phyloP scores from a whole-genome alignment of 2,329 filamentous ascomycete species.

The Daldinia eschscholtzii region DNA sequence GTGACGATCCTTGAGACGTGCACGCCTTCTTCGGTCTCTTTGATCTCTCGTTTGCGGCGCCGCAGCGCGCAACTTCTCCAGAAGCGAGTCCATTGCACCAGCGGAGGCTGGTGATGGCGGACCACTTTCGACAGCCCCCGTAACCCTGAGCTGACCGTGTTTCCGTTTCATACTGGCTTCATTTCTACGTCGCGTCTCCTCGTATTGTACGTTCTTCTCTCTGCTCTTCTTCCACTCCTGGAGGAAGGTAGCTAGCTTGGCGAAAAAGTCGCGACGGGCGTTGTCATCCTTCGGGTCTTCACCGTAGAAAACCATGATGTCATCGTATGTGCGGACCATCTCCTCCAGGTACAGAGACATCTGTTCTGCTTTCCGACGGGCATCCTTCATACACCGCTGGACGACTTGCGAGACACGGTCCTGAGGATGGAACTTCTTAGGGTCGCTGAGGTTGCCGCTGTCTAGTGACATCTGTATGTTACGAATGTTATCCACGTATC shows the following conservation, averaged over 20 bases:
- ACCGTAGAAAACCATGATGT: slow-evolving; percentile 96
- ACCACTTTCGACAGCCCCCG: slow-evolving; percentile 58
- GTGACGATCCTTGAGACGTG: slow-evolving; percentile 89
- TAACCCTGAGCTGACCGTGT: slow-evolving; percentile 74
- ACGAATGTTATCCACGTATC: slow-evolving; percentile 93
- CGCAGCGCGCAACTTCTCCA: slow-evolving; percentile 94
- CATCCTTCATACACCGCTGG: slow-evolving; percentile 96
- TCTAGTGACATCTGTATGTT: slow-evolving; percentile 94
- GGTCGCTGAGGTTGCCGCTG: slow-evolving; percentile 92
- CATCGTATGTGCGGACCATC: slow-evolving; percentile 90
- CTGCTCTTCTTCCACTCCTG: slow-evolving; percentile 95
- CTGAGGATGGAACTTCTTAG: slow-evolving; percentile 97
- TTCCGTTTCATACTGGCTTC: slow-evolving; percentile 95
- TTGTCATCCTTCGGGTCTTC: slow-evolving; percentile 94
- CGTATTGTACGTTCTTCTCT: slow-evolving; percentile 88
- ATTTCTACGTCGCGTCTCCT: slow-evolving; percentile 86
- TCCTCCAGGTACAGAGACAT: slow-evolving; percentile 94
- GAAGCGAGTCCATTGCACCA: slow-evolving; percentile 93
- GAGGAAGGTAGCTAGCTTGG: slow-evolving; percentile 91
- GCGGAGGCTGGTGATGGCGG: slow-evolving; percentile 78
- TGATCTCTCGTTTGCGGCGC: slow-evolving; percentile 91
- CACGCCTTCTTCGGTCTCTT: slow-evolving; percentile 86
- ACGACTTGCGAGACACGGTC: slow-evolving; percentile 94
- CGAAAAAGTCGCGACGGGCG: slow-evolving; percentile 93
- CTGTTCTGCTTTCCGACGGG: slow-evolving; percentile 93